Base-by-base conservation (phyloP, 768 basidiomycete species). In the Tylopilus rubrobrunneus region DNA sequence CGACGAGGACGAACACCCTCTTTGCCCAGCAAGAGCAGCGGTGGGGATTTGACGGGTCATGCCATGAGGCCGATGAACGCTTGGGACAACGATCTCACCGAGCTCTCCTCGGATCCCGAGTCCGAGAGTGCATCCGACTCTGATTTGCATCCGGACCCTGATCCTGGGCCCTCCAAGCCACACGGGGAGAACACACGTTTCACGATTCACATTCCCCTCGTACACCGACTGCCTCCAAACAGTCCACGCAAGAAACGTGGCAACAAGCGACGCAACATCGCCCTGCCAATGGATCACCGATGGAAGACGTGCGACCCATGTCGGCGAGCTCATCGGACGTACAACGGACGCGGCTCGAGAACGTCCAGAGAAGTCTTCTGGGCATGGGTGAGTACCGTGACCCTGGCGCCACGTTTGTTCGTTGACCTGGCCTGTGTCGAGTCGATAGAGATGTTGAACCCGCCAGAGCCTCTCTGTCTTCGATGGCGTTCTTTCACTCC, bases 241-340 rank as follows among this genome's bases (percentile, higher is more conserved):
- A 34, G 21, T 10, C 7, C 5, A 5, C 37, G 49, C 21, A 61
- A 42, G 12, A 70, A 70, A 36, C 79, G 78, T 51, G 64, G 59
- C 3, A 69, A 67, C 50, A 60, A 62, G 39, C 53, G 63, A 45
- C 79, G 78, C 43, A 67, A 65, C 8, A 66, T 68, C 31, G 57
- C 64, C 7, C 58, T 79, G 27, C 62, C 70, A 2, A 48, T 48
- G 19, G 66, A 59, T 7, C 70, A 74, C 53, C 67, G 62, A 1
- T 75, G 75, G 76, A 78, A 79, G 57, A 71, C 67, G 9, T 80
- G 78, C 43, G 69, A 73, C 7, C 51, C 72, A 3, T 79, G 78
- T 56, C 73, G 77, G 14, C 56, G 66, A n/a, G 65, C 66, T 21
- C 66, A 67, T 25, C 66, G 76, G 6, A 51, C 65, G 31, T 74